Base-by-base conservation (phyloP, 495 filamentous ascomycete species). In the Talaromyces wortmannii region DNA sequence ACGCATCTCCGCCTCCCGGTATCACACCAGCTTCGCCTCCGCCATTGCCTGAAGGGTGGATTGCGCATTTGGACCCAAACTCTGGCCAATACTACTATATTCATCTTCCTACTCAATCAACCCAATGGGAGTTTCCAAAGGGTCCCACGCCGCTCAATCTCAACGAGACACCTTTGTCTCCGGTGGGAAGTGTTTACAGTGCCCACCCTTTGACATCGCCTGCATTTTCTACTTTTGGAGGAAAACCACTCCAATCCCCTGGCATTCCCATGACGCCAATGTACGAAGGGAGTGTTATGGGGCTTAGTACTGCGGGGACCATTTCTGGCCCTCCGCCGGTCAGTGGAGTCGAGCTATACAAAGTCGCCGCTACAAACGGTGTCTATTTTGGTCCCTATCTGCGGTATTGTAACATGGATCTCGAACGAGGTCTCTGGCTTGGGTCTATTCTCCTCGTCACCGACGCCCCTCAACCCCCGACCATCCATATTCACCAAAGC, bases 61-160 rank as follows among this genome's bases (percentile, higher is more conserved):
- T 97, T 66, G 92, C 95, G 11, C 95, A 97, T 63, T 78, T 97
- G 6, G 94, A 98, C 64, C 87, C 88, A 43, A 96, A 85, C 63
- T 96, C 91, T 4, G 94, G 95, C 6, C 94, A 97, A 64, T 98
- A 97, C 67, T 98, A 98, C 65, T 98, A 98, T 65, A 98, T 98
- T 58, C 95, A 98, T 67, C 80, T 98, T 15, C 87, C 94, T 8
- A 92, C 94, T 0, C 94, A 97, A 64, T 90, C 91, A 4, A 98
- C 94, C 11, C 94, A 98, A 67, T 98, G 94, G 94, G 94, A 98
- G 60, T 96, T 96, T 63, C 94, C 94, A 17, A 95, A 96, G 70
- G 90, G 89, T 0, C 89, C 91, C 5, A 92, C 88, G 5, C 89
- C 91, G 5, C 68, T 95, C 55, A 86, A 88, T 62, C 78, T 95